Base-by-base conservation (phyloP, 805 yeast genomes). In the Suhomyces prunicola region DNA sequence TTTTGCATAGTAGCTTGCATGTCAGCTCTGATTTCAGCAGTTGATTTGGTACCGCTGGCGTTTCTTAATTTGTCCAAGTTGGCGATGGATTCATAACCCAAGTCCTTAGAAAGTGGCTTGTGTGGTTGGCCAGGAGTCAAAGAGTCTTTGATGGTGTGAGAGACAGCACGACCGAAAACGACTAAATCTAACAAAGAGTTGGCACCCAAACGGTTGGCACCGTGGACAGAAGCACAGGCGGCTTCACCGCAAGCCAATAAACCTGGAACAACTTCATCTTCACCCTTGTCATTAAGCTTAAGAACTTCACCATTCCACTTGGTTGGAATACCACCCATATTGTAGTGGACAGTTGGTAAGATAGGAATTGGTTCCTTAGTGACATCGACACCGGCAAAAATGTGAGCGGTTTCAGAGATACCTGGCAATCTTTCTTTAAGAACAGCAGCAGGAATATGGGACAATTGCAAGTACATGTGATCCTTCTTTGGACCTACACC, bases 301-400 rank as follows among this genome's bases (percentile, higher is more conserved):
- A 93, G 71, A 50, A 85, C 97, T 79, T 93, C 97, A 80, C 98
- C 99, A 60, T 87, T 88, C 88, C 90, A 94, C 74, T 87, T 90
- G 61, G 99, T 94, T 73, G 99, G 99, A 61, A 93, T 90, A 85
- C 98, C 98, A 76, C 99, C 99, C 99, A 93, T 93, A 78, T 93
- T 93, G 82, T 94, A 93, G 78, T 93, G 99, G 57, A 94, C 99
- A 60, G 99, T 93, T 65, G 99, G 99, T 64, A 94, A 76, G 65
- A 93, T 92, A 65, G 98, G 99, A 72, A 94, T 94, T 68, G 99
- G 99, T 79, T 93, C 97, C 80, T 94, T 94, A 55, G 99, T 94
- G 60, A 93, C 98, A 76, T 93, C 99, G 60, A 93, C 99, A 82
- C 99, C 99, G 47, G 99, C 98, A 68, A 93, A 93, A 74, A 93